These are phyloP conservation scores for Cenococcum geophilum DNA, from an alignment of 495 filamentous ascomycete species.

Conservation along the genomic window DNA sequence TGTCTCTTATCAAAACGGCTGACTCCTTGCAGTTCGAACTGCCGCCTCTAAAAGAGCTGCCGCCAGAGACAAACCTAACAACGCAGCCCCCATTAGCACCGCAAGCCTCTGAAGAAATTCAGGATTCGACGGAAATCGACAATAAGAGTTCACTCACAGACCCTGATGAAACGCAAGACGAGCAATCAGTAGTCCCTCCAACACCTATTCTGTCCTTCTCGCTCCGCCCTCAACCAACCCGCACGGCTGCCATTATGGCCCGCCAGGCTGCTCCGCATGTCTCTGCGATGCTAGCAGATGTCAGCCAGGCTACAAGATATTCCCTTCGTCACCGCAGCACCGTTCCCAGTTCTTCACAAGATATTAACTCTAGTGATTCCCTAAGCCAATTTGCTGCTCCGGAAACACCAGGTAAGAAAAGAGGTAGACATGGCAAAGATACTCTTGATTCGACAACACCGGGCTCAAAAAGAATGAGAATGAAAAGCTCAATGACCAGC, in stretches of 20 bases:
- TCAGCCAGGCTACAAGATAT: neutral
- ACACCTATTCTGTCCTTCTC: neutral
- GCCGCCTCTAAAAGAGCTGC: neutral
- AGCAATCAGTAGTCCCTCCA: neutral
- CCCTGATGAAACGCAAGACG: conserved; percentile 1
- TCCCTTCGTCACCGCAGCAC: neutral
- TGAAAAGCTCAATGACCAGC: conserved; percentile 4
- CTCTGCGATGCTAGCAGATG: neutral
- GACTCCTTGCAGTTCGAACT: neutral
- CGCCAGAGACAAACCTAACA: neutral
- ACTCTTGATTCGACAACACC: neutral
- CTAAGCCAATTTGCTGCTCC: neutral
- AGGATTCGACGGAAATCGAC: neutral
- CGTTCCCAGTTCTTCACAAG: neutral
- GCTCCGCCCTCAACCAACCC: neutral
- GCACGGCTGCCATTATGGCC: neutral
- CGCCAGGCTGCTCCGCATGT: neutral
- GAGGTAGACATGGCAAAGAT: neutral
- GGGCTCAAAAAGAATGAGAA: neutral
- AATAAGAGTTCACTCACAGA: neutral
- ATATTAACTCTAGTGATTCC: neutral
- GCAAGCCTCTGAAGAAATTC: neutral
- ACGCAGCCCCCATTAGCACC: neutral
- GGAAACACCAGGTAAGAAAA: neutral
- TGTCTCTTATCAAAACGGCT: neutral